A percentile compares a stretch with the other conserved stretches of the same genome.
These are phyloP conservation scores for Nakazawaea ambrosiae DNA, from an alignment of 805 yeast species.

Conservation along the genomic window DNA sequence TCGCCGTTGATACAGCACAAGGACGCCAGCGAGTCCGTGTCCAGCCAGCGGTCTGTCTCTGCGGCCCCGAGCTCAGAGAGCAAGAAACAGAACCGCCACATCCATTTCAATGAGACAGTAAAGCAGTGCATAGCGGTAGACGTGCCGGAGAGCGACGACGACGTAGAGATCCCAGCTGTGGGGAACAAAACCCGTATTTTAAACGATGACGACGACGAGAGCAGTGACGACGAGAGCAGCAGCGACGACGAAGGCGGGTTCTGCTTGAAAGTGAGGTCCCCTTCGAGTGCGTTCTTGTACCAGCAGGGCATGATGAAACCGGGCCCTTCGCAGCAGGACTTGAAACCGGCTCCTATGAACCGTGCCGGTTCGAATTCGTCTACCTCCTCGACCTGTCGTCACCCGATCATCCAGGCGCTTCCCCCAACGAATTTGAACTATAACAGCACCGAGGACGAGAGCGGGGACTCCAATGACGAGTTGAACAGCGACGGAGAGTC, in stretches of 20 bases:
- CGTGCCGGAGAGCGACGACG: slow-evolving; percentile 2
- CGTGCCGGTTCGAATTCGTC: not conserved
- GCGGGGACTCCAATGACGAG: not conserved
- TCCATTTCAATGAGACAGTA: slow-evolving; percentile 91
- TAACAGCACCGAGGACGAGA: slow-evolving; percentile 49
- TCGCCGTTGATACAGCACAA: slow-evolving; percentile 1
- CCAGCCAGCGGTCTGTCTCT: not conserved
- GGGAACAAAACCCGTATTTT: not conserved
- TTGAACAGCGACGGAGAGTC: slow-evolving; percentile 30
- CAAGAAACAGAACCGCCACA: slow-evolving; percentile 52
- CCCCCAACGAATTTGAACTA: slow-evolving; percentile 85
- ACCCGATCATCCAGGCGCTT: slow-evolving; percentile 61
- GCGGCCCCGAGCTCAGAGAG: too few species aligned
- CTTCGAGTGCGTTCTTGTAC: slow-evolving; percentile 22
- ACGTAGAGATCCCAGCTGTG: too few species aligned
- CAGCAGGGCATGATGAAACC: slow-evolving; percentile 16
- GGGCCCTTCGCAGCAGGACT: not conserved
- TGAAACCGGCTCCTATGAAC: not conserved
- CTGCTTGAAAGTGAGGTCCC: slow-evolving; percentile 45
- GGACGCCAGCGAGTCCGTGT: slow-evolving; percentile 2
- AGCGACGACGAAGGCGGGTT: slow-evolving; percentile 67
- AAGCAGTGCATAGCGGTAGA: slow-evolving; percentile 86
- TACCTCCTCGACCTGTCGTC: not conserved
- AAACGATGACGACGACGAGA: not conserved
- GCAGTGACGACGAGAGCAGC: not conserved